Percentiles rank a stretch among this genome's conserved stretches.
phyloP scores from a whole-genome alignment of 2,329 filamentous ascomycete species.

The Aureobasidium uvarum region DNA sequence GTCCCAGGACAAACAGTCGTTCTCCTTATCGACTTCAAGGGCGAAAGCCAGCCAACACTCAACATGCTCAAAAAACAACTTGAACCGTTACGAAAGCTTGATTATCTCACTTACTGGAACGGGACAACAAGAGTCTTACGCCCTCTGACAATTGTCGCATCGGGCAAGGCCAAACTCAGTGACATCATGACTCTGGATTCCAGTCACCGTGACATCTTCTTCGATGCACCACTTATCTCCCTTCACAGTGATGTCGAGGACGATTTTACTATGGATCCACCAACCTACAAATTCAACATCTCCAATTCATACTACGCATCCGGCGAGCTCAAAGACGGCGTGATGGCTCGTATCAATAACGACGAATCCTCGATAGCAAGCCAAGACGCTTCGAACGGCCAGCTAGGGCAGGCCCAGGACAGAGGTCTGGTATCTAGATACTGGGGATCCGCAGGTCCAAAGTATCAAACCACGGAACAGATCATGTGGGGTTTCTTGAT shows the following conservation, averaged over 20 bases:
- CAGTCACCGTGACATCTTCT: slow-evolving; percentile 54
- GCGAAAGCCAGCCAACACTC: slow-evolving; percentile 37
- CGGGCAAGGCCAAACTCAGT: slow-evolving; percentile 54
- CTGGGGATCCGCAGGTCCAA: background rate
- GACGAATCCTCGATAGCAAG: background rate
- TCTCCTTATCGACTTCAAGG: slow-evolving; percentile 55
- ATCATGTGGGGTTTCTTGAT: background rate
- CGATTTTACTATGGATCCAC: background rate
- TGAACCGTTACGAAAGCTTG: slow-evolving; percentile 45
- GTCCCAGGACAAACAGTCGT: slow-evolving; percentile 51
- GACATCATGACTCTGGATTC: slow-evolving; percentile 40
- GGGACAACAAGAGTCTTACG: slow-evolving; percentile 44
- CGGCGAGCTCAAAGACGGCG: background rate
- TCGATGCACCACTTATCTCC: slow-evolving; percentile 36
- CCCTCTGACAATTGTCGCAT: slow-evolving; percentile 55
- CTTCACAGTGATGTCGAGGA: background rate
- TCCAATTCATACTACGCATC: slow-evolving; percentile 27
- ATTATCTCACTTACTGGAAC: slow-evolving; percentile 40
- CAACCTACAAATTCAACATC: slow-evolving; percentile 19
- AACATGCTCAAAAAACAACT: slow-evolving; percentile 41
- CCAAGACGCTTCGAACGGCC: background rate
- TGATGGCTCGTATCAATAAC: background rate
- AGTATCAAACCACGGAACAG: background rate
- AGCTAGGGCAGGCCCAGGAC: background rate
- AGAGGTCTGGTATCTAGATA: background rate